Conservation (phyloP, 75 land plant species). For the Picea glauca region DNA sequence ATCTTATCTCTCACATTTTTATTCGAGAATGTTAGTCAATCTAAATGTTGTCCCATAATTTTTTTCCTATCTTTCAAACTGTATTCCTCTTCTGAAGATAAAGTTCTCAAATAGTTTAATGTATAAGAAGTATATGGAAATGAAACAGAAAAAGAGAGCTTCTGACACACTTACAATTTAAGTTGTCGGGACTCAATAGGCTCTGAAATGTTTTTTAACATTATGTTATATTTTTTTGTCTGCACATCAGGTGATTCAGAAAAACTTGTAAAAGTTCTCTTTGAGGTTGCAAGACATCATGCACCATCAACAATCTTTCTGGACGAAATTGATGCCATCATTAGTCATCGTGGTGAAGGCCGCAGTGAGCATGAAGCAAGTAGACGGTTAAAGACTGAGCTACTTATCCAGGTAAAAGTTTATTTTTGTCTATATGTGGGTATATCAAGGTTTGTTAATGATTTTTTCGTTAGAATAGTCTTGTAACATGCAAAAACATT, state of each 20-base stretch:
- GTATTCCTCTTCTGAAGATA: background rate
- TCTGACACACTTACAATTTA: background rate
- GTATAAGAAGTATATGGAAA: background rate
- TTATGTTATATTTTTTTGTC: background rate
- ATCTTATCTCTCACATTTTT: too few species aligned
- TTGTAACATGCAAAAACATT: background rate
- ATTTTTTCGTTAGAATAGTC: background rate
- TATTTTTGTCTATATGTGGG: background rate
- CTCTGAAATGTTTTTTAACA: background rate
- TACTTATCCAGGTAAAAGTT: slow-evolving; percentile 80
- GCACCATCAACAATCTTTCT: slow-evolving; percentile 98
- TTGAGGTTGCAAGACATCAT: slow-evolving; percentile 95
- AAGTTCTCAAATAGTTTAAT: background rate
- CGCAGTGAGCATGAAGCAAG: slow-evolving; percentile 99
- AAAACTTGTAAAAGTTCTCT: slow-evolving; percentile 85
- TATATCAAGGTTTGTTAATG: background rate
- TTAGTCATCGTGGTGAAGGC: slow-evolving; percentile 96
- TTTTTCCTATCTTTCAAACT: background rate
- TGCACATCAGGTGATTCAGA: slow-evolving; percentile 84
- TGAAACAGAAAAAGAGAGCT: background rate
- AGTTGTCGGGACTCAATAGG: too few species aligned
- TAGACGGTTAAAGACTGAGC: slow-evolving; percentile 92
- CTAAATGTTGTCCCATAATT: background rate
- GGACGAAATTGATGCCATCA: slow-evolving; percentile 97
- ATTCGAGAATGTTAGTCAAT: background rate